Percentiles rank a stretch among this genome's conserved stretches.
These are phyloP conservation scores for Suillus ampliporus DNA, from an alignment of 768 basidiomycete genomes.

Conservation along the genomic window DNA sequence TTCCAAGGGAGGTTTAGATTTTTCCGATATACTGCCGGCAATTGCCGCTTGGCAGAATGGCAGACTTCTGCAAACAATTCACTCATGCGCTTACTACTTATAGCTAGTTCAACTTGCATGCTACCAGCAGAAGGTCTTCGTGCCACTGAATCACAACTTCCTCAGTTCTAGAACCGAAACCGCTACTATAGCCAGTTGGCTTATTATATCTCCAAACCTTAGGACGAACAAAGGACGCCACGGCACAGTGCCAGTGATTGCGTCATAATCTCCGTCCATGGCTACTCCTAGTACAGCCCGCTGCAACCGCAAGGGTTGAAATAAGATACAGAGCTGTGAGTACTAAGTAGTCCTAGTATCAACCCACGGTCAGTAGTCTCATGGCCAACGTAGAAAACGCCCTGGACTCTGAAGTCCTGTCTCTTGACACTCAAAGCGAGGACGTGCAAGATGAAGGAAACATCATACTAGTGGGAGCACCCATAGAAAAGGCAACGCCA, in stretches of 20 bases:
- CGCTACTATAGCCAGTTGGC: no score
- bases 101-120: no score
- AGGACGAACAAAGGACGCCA: no score
- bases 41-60: no score
- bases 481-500: constrained; percentile 10
- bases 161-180: no score
- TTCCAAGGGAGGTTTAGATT: no score
- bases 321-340: not conserved
- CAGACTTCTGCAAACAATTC: no score
- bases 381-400: constrained; percentile 2
- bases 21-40: no score
- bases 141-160: no score
- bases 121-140: no score
- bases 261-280: not conserved
- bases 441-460: not conserved
- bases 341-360: not conserved
- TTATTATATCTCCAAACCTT: no score
- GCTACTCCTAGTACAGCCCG: not conserved
- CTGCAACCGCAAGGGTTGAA: not conserved
- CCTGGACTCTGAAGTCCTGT: not conserved
- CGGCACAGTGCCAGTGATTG: not conserved
- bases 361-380: not conserved
- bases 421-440: not conserved
- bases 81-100: no score
- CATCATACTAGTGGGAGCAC: constrained; percentile 1